Evolutionary conservation across 2,329 filamentous ascomycete genomes (phyloP), one percentile per base, ranked within the genome.

Genomic region (Exophiala sp.): DNA sequence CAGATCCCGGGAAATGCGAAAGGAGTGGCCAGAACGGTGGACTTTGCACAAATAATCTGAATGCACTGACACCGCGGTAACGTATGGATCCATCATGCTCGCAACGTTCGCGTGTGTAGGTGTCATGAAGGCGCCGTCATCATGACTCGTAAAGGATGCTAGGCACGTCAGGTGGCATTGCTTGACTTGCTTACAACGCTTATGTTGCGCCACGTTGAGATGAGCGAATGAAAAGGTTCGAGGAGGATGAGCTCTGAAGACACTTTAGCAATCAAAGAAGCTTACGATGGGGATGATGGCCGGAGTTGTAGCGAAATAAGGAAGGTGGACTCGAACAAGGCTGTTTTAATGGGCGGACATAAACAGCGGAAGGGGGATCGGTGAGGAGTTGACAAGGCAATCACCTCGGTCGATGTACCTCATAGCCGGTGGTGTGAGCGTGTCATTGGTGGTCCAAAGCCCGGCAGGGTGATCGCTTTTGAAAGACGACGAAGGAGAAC

Each of bases 181-280:
- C 48, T 50, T 50, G 40, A 34, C 39, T 9, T 27, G 19, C 24
- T 34, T n/a, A 43, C 39, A 49, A 49, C 46, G 43, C 43, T 49
- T 21, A 27, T 35, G 29, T 40, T 14, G 18, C 7, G 21, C 14
- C 32, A 49, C 23, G 7, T 16, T 34, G 13, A 27, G 21, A n/a
- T 24, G 7, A 29, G 18, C 46, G 29, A 49, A 49, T 49, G 27
- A 43, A n/a, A 34, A 13, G 3, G 18, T 24, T 11, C 3, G 13
- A 18, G 8, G 21, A 11, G n/a, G 10, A 39, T 13, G 9, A 19
- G 8, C n/a, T 21, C 5, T 5, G 19, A 19, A n/a, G n/a, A n/a
- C n/a, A n/a, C n/a, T n/a, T n/a, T n/a, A n/a, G n/a, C n/a, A n/a
- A n/a, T n/a, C n/a, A n/a, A n/a, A n/a, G n/a, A n/a, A n/a, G n/a